Base-by-base conservation (phyloP, 768 basidiomycete species). In the Infundibulicybe gibba region DNA sequence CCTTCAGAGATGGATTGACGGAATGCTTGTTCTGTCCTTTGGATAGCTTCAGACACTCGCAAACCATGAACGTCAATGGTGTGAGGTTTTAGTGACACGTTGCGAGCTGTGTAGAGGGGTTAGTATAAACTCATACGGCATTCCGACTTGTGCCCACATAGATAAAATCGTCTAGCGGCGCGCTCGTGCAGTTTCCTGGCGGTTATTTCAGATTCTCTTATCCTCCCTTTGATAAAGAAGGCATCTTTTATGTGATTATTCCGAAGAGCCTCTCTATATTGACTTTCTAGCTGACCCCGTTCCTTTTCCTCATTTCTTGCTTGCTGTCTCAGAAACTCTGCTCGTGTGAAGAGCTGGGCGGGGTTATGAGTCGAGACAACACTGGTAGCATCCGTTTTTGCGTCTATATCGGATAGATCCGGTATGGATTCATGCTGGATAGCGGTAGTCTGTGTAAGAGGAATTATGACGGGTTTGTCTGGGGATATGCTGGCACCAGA, bases 1-100 rank as follows among this genome's bases (percentile, higher is more conserved):
- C 66, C 70, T 41, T 62, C 61, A 33, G 52, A 52, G 40, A 70
- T 55, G 3, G 71, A 67, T 5, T 71, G 61, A 6, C 70, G 61
- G 37, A 80, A 62, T 1, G 73, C 69, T 20, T 64, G 54, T 53
- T 77, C 75, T 6, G 72, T 74, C 16, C 57, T 61, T 32, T 64
- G 62, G 33, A 79, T 61, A 3, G 78, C 78, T 56, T 80, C 78
- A 0, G 56, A 56, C 0, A 72, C 66, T 19, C 74, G 68, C 25
- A 79, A 61, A 10, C 76, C 75, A 53, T 80, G 77, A 6, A 80
- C 70, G 49, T 80, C 78, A 33, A 80, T 66, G 14, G 64, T 67
- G 21, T 61, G 50, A 1, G 64, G 58, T 19, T 59, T 62, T 25
- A 57, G 61, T 14, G 62, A 47, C 34, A 61, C 56, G 52, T 78